phyloP scores from a whole-genome alignment of 2,329 filamentous ascomycete species.

The Chrysoporthe deuterocubensis region DNA sequence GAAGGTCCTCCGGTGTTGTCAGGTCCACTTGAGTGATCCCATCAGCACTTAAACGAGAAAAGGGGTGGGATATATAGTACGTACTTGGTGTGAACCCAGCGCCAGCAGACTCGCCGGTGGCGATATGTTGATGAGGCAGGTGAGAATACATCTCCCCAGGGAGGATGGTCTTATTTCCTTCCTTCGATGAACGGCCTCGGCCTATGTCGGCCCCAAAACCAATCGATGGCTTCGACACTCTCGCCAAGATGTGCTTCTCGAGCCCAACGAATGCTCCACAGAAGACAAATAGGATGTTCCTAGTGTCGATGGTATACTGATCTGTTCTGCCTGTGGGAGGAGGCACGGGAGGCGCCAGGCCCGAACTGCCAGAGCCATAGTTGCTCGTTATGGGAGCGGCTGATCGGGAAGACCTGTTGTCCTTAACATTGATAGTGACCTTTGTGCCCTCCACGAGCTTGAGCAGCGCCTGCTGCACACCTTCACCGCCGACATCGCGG shows the following conservation, averaged over 20 bases:
- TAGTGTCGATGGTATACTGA: conserved; percentile 81
- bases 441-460: conserved; percentile 98
- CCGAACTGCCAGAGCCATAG: conserved; percentile 51
- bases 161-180: conserved; percentile 59
- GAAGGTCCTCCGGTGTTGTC: conserved; percentile 74
- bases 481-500: conserved; percentile 93
- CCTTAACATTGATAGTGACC: conserved; percentile 87
- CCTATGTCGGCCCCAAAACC: conserved; percentile 86
- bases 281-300: conserved; percentile 96
- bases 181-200: conserved; percentile 50
- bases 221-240: conserved; percentile 84
- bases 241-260: conserved; percentile 82
- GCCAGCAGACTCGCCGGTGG: conserved; percentile 29
- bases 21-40: conserved; percentile 61
- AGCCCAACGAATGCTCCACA: conserved; percentile 94
- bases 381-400: conserved; percentile 57
- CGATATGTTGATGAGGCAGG: conserved; percentile 56
- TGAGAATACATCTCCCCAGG: conserved; percentile 65
- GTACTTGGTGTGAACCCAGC: conserved; percentile 50
- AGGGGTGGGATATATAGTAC: not conserved
- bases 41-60: conserved; percentile 11
- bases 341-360: conserved; percentile 49
- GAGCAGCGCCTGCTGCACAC: conserved; percentile 91
- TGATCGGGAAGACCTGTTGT: conserved; percentile 64
- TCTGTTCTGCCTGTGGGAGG: conserved; percentile 58